Evolutionary conservation across 805 yeast genomes (phyloP).

Genomic region (Starmerella ratchasimensis): DNA sequence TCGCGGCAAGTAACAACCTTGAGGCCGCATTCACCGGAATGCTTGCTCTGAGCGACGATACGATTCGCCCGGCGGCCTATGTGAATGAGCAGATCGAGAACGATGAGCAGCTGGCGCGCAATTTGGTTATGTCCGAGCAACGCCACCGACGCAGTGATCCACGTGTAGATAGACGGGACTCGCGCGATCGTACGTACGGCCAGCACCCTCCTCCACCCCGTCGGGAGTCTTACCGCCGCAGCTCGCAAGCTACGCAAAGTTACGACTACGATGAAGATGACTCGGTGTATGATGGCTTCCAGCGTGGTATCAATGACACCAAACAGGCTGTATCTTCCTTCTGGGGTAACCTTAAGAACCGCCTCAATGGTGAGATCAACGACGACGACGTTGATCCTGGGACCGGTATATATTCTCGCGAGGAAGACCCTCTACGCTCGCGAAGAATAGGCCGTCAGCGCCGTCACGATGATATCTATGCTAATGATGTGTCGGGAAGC

Average conservation of each 20-base stretch:
- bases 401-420: conserved; percentile 5
- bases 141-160: conserved; percentile 1
- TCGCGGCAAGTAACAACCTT: conserved; percentile 68
- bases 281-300: conserved; percentile 16
- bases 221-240: neutral
- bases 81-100: conserved; percentile 38
- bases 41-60: conserved; percentile 52
- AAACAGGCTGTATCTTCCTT: conserved; percentile 16
- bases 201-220: neutral
- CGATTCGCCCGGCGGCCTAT: conserved; percentile 27
- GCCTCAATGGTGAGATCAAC: conserved; percentile 18
- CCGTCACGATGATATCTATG: neutral
- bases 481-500: neutral
- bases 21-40: conserved; percentile 86
- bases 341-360: conserved; percentile 17
- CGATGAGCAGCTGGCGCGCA: conserved; percentile 75
- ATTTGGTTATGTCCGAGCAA: conserved; percentile 36
- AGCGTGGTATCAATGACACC: conserved; percentile 17
- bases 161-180: neutral
- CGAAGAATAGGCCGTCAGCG: too few species aligned
- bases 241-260: neutral
- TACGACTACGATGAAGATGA: conserved; percentile 10
- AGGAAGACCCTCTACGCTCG: conserved; percentile 7
- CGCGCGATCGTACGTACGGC: neutral
- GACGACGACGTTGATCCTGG: conserved; percentile 18